A percentile compares a stretch with the other conserved stretches of the same genome.
Conservation (phyloP, 306 rosid genomes). For the Begonia masoniana region DNA sequence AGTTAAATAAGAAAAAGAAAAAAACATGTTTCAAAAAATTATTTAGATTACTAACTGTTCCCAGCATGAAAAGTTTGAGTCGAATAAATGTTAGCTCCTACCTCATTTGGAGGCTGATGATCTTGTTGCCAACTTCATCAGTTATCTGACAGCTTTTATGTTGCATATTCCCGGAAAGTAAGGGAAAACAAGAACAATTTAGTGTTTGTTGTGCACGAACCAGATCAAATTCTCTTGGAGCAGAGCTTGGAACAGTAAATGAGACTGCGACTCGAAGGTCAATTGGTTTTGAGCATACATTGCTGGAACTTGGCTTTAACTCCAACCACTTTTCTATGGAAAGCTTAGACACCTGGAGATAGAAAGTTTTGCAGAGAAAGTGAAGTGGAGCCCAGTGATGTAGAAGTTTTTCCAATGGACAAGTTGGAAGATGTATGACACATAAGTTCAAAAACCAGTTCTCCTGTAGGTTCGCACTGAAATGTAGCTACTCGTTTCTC, state of each 20-base stretch:
- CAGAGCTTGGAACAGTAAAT: constrained; percentile 20
- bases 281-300: constrained; percentile 10
- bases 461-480: constrained; percentile 25
- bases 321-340: constrained; percentile 28
- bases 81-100: neutral
- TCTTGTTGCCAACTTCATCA: constrained; percentile 12
- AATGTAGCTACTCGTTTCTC: constrained; percentile 26
- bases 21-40: neutral
- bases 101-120: constrained; percentile 21
- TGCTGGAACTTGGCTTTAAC: constrained; percentile 8
- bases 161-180: constrained; percentile 33
- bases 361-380: constrained; percentile 15
- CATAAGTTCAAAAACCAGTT: constrained; percentile 22
- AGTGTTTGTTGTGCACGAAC: constrained; percentile 29
- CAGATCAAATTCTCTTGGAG: constrained; percentile 29
- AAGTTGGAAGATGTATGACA: constrained; percentile 3
- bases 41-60: neutral
- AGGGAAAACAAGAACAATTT: constrained; percentile 44
- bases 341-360: constrained; percentile 10
- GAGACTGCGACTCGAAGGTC: constrained; percentile 20
- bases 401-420: constrained; percentile 6
- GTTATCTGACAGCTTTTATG: constrained; percentile 20
- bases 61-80: neutral
- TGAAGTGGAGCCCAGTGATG: constrained; percentile 21
- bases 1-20: too few species aligned